Percentiles rank a stretch among this genome's conserved stretches.
phyloP scores from a whole-genome alignment of 192 early-diverging fungal genomes.

The Entomortierella lignicola region DNA sequence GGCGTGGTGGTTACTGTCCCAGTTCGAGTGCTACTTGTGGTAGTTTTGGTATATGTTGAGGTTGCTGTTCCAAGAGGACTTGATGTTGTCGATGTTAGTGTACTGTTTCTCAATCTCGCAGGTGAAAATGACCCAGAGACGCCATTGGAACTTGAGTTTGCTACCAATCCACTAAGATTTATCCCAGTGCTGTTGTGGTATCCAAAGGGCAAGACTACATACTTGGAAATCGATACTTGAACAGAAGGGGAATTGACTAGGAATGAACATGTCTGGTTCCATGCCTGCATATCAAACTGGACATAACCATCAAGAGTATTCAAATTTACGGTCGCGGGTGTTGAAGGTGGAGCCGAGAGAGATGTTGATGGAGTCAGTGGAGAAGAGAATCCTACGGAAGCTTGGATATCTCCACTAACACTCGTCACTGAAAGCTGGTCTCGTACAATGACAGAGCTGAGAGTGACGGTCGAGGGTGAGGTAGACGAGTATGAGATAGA shows the following conservation, averaged over 20 bases:
- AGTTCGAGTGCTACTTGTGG: neutral
- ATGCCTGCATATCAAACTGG: constrained; percentile 27
- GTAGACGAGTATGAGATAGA: constrained; percentile 33
- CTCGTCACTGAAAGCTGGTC: constrained; percentile 36
- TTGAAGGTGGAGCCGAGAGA: neutral
- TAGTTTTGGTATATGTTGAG: neutral
- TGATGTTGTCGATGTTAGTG: neutral
- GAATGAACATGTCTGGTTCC: constrained; percentile 40
- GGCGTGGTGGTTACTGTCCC: neutral
- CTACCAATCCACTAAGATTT: constrained; percentile 13
- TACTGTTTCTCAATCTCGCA: neutral
- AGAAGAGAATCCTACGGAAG: constrained; percentile 7
- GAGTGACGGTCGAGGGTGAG: constrained; percentile 11
- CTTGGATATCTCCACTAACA: constrained; percentile 40
- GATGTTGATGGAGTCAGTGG: neutral
- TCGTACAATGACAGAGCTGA: constrained; percentile 25
- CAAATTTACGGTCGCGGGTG: constrained; percentile 18
- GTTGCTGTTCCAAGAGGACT: constrained; percentile 1
- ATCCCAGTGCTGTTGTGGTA: constrained; percentile 2
- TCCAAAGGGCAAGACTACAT: constrained; percentile 22
- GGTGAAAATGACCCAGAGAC: constrained; percentile 15
- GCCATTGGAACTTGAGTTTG: constrained; percentile 2
- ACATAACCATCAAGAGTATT: constrained; percentile 40
- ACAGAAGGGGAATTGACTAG: constrained; percentile 14
- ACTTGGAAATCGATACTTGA: constrained; percentile 19